Evolutionary conservation across 768 basidiomycete genomes (phyloP).

Genomic region (Podaxis carcinomalis): DNA sequence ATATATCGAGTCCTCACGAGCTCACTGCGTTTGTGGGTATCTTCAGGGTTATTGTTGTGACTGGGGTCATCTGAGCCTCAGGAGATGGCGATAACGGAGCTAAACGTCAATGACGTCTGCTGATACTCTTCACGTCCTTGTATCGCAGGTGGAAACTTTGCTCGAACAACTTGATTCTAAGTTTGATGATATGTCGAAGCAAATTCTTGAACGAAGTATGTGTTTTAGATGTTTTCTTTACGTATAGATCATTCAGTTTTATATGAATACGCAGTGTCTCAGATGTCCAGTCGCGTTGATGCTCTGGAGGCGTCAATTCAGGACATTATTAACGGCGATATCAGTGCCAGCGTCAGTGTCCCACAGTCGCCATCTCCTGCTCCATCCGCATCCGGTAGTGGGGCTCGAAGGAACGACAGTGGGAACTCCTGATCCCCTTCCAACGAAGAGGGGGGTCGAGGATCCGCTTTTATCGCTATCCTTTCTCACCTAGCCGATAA

Average conservation of each 20-base stretch:
- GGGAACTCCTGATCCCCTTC: constrained; percentile 13
- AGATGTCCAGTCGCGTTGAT: constrained; percentile 92
- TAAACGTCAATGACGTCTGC: not conserved
- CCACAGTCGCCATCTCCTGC: constrained; percentile 59
- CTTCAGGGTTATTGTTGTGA: not conserved
- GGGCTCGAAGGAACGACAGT: constrained; percentile 40
- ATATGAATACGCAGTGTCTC: constrained; percentile 56
- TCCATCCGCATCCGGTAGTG: constrained; percentile 26
- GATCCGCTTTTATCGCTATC: not conserved
- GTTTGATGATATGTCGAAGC: constrained; percentile 90
- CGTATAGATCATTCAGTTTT: constrained; percentile 10
- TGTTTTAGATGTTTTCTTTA: constrained; percentile 4
- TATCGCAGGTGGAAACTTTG: constrained; percentile 74
- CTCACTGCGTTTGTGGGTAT: constrained; percentile 85
- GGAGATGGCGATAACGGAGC: not conserved
- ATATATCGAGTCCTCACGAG: constrained; percentile 92
- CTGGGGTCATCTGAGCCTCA: not conserved
- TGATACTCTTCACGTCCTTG: constrained; percentile 4
- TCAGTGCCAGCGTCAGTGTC: constrained; percentile 23
- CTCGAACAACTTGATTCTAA: constrained; percentile 85
- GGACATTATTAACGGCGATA: constrained; percentile 82
- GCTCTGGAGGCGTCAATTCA: constrained; percentile 87
- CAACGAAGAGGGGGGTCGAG: constrained; percentile 10
- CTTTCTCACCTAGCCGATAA: not conserved
- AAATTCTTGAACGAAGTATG: constrained; percentile 80